Base-by-base conservation (phyloP, 2,329 filamentous ascomycete genomes). In the Clonostachys rosea region DNA sequence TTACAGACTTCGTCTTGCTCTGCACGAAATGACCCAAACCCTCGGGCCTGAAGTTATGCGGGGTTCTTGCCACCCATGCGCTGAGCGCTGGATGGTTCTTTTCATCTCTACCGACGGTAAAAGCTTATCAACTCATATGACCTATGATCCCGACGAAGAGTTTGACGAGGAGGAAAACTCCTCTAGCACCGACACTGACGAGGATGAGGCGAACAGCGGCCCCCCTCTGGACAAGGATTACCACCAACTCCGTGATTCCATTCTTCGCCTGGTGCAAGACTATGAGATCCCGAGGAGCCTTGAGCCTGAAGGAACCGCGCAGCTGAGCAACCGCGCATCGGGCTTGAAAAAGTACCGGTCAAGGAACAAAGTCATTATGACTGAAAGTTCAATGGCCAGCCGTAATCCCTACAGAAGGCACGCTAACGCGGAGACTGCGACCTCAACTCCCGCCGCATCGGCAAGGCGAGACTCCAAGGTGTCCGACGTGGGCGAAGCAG, bases 51-150 rank as follows among this genome's bases (percentile, higher is more conserved):
- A 90, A 13, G 77, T 73, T 12, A 73, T 84, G 16, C 81, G 83
- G 44, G 87, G 86, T 18, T 74, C 80, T 13, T 86, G 83, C 47
- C 87, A 94, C 57, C 89, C 89, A 9, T 92, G 88, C 51, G 84
- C 86, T 2, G 90, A 95, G 65, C 77, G 85, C 47, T 95, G 90
- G 90, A 80, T 87, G 5, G 84, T 94, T 7, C 70, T 95, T 9
- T 92, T 91, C 57, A 81, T 95, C 47, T 87, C 87, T 1, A 68
- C 81, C 1, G 83, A 91, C 62, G 88, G 89, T 34, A 83, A 81
- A 57, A 75, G 75, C 45, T 70, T 95, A 39, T 85, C 83, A 8
- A 78, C 83, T 4, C 78, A 84, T 42, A 88, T 90, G 84, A 83
- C 76, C 36, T 89, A 87, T 63, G 88, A 83, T 50, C 76, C 78